Evolutionary conservation across 805 yeast species (phyloP).

Genomic region (Candida jianshihensis): DNA sequence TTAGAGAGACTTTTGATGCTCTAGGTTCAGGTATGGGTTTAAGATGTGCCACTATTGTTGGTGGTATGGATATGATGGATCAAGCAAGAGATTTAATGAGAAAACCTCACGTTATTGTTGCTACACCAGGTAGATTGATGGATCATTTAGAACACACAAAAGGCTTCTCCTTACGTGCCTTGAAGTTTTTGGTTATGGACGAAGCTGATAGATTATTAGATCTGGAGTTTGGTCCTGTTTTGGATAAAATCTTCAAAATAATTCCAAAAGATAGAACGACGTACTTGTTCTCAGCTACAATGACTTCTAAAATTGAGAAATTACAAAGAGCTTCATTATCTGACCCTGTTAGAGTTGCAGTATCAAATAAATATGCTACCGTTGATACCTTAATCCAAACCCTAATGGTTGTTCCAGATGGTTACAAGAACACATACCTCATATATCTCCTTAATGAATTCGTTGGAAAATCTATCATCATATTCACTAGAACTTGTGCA

Average conservation of each 20-base stretch:
- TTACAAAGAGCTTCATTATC: conserved; percentile 86
- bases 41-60: conserved; percentile 83
- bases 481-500: conserved; percentile 91
- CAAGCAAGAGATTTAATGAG: conserved; percentile 91
- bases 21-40: conserved; percentile 88
- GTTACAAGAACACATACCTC: conserved; percentile 82
- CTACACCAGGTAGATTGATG: conserved; percentile 91
- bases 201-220: conserved; percentile 95
- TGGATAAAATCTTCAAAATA: conserved; percentile 76
- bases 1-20: conserved; percentile 92
- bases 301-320: conserved; percentile 92
- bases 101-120: conserved; percentile 90
- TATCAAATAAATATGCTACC: conserved; percentile 81
- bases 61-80: conserved; percentile 98
- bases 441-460: conserved; percentile 78
- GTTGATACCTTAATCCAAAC: conserved; percentile 91
- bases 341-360: conserved; percentile 88
- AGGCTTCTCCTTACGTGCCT: conserved; percentile 74
- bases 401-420: conserved; percentile 86
- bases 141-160: conserved; percentile 91
- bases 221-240: conserved; percentile 93
- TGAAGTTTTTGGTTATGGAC: conserved; percentile 86
- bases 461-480: conserved; percentile 78
- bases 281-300: conserved; percentile 90
- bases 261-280: conserved; percentile 83